A percentile compares a stretch with the other conserved stretches of the same genome.
phyloP scores from a whole-genome alignment of 306 rosid species.

The Ammopiptanthus mongolicus region DNA sequence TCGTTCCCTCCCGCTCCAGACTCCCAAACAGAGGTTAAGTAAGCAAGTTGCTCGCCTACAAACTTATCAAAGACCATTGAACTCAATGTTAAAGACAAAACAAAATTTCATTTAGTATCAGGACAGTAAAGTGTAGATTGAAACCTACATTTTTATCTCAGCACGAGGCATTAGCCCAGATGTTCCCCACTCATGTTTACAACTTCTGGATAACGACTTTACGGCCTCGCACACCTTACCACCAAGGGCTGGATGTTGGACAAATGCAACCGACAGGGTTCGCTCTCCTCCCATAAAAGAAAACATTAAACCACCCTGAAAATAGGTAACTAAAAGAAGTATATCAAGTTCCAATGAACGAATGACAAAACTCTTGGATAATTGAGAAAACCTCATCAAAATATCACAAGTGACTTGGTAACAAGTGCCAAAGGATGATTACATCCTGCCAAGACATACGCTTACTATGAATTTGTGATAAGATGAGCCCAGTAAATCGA shows the following conservation, averaged over 20 bases:
- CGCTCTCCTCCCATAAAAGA: background rate
- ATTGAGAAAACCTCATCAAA: background rate
- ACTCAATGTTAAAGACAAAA: background rate
- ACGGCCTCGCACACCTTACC: conserved; percentile 36
- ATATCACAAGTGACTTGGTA: background rate
- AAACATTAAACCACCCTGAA: background rate
- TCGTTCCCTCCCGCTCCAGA: too few relatives aligned
- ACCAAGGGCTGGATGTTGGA: conserved; percentile 17
- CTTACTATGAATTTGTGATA: background rate
- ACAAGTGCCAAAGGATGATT: background rate
- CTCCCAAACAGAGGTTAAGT: too few relatives aligned
- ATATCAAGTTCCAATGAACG: too few relatives aligned
- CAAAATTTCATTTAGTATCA: background rate
- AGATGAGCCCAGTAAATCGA: background rate
- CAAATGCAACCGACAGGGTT: background rate
- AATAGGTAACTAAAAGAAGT: background rate
- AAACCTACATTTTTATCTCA: background rate
- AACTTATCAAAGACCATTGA: background rate
- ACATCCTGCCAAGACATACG: background rate
- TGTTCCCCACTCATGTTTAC: background rate
- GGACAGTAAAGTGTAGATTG: background rate
- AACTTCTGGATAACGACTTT: conserved; percentile 27
- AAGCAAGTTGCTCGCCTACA: too few relatives aligned
- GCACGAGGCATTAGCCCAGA: background rate
- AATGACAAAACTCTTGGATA: background rate